phyloP scores from a whole-genome alignment of 192 early-diverging fungal genomes.

The Dispira simplex region DNA sequence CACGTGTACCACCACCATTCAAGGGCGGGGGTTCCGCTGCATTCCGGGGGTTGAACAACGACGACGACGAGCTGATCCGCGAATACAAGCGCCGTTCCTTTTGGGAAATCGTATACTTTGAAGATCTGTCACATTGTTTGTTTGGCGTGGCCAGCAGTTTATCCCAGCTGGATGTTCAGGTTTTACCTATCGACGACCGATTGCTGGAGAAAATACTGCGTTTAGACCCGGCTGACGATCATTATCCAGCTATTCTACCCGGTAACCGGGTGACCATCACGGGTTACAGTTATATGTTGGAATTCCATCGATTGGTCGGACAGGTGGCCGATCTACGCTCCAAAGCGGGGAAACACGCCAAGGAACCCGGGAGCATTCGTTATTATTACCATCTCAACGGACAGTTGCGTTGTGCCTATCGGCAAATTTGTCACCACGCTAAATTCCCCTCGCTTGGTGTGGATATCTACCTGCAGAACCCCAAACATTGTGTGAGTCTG shows the following conservation, averaged over 20 bases:
- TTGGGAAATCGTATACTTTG: neutral
- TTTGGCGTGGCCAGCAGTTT: neutral
- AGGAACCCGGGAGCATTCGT: neutral
- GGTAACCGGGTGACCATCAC: neutral
- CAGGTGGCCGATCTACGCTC: conserved; percentile 2
- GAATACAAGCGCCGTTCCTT: neutral
- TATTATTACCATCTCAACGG: conserved; percentile 1
- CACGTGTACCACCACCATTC: too few relatives aligned
- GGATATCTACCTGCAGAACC: neutral
- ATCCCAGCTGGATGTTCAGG: neutral
- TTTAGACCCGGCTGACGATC: neutral
- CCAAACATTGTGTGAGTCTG: neutral
- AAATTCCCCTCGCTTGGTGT: neutral
- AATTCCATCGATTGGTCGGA: neutral
- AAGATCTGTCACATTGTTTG: neutral
- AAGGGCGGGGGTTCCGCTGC: too few relatives aligned
- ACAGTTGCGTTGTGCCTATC: neutral
- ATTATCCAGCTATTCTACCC: neutral
- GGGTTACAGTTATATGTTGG: neutral
- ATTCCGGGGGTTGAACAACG: neutral
- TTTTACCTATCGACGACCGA: neutral
- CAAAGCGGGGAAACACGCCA: neutral
- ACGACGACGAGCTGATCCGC: neutral
- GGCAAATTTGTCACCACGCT: neutral
- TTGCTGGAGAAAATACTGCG: neutral